A percentile compares a stretch with the other conserved stretches of the same genome.
Evolutionary conservation across 768 basidiomycete genomes (phyloP).

Genomic region (Scleroderma bovista): DNA sequence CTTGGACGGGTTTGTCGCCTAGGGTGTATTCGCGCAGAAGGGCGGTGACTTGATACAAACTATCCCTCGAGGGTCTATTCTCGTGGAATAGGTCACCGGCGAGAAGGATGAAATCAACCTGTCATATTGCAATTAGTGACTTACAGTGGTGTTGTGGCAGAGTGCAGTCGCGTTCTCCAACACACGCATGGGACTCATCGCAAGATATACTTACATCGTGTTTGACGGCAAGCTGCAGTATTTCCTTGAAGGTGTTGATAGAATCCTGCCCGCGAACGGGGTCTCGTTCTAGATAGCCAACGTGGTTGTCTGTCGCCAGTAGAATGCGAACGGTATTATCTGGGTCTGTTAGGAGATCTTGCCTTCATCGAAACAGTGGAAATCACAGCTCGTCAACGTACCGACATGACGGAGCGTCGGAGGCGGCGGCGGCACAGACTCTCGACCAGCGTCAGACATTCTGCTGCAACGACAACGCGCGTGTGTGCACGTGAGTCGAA

Average conservation of each 20-base stretch:
- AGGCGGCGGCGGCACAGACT: conserved; percentile 27
- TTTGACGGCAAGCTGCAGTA: conserved; percentile 85
- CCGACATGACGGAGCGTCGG: conserved; percentile 34
- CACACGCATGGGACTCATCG: too few species aligned
- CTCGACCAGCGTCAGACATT: conserved; percentile 22
- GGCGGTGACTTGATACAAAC: conserved; percentile 84
- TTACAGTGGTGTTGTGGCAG: neutral
- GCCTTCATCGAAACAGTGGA: neutral
- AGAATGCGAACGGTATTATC: conserved; percentile 76
- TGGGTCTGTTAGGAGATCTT: conserved; percentile 32
- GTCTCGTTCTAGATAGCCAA: conserved; percentile 92
- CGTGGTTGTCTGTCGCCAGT: conserved; percentile 93
- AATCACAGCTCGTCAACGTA: conserved; percentile 22
- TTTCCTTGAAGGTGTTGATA: conserved; percentile 92
- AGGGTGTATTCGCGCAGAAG: conserved; percentile 87
- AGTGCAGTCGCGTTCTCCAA: too few species aligned
- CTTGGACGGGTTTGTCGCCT: conserved; percentile 80
- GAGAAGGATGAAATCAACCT: conserved; percentile 95
- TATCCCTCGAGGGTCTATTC: conserved; percentile 89
- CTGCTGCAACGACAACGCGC: neutral
- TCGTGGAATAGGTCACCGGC: conserved; percentile 98
- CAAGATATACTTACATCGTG: conserved; percentile 54
- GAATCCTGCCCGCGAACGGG: conserved; percentile 93
- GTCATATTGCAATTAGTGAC: conserved; percentile 3
- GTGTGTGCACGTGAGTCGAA: neutral